Conservation (phyloP, 2,329 filamentous ascomycete species). For the Exophiala phaeomuriformis region DNA sequence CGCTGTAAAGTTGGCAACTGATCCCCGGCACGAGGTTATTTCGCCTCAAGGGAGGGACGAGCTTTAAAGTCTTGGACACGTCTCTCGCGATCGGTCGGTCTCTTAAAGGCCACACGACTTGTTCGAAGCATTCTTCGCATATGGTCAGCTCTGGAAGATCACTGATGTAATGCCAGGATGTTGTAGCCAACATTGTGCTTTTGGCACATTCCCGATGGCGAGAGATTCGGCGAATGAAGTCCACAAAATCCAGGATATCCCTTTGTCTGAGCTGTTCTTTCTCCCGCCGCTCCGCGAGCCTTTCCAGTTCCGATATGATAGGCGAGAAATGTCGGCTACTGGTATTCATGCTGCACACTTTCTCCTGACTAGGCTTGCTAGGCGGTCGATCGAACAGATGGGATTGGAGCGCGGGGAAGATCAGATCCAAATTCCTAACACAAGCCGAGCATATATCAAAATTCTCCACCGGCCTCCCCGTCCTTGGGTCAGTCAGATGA, state of each 20-base stretch:
- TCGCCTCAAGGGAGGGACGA: conserved; percentile 46
- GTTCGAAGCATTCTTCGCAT: conserved; percentile 79
- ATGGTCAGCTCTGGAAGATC: conserved; percentile 70
- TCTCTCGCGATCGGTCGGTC: conserved; percentile 53
- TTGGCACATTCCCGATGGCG: conserved; percentile 57
- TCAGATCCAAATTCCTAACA: conserved; percentile 60
- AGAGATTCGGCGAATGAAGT: conserved; percentile 55
- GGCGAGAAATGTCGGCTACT: conserved; percentile 49
- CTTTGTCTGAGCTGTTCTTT: conserved; percentile 35
- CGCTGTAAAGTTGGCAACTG: conserved; percentile 72
- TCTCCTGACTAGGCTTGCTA: conserved; percentile 40
- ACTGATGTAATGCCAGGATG: conserved; percentile 71
- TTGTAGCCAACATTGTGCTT: conserved; percentile 55
- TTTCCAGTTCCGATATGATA: conserved; percentile 52
- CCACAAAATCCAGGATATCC: conserved; percentile 56
- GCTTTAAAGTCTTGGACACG: conserved; percentile 56
- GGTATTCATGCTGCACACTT: conserved; percentile 64
- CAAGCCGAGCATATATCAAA: conserved; percentile 73
- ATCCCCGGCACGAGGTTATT: conserved; percentile 27
- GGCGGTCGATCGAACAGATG: conserved; percentile 21
- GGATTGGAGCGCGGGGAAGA: conserved; percentile 62
- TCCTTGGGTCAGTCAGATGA: conserved; percentile 62
- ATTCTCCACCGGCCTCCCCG: conserved; percentile 55
- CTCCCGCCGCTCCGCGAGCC: conserved; percentile 42
- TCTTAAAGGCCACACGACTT: conserved; percentile 64